Conservation (phyloP, 805 yeast genomes). For the Starmerella stellata region DNA sequence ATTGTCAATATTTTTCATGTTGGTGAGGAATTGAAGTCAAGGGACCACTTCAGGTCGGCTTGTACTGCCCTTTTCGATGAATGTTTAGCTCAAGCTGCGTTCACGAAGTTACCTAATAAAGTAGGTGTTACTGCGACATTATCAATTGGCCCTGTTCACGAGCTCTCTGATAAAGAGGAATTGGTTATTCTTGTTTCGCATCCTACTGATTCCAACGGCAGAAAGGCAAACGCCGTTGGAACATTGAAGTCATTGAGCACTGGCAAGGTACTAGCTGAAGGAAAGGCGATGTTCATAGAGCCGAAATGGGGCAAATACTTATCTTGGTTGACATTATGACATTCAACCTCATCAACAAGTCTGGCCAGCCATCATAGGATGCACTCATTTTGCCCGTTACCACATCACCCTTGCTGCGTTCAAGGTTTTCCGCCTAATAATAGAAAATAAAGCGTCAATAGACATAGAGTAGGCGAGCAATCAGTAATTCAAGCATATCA, state of each 20-base stretch:
- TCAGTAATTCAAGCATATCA: no score
- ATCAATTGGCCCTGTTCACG: conserved; percentile 30
- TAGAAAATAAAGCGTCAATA: no score
- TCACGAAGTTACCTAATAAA: conserved; percentile 51
- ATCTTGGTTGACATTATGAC: conserved; percentile 1
- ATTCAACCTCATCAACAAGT: no score
- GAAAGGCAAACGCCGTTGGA: conserved; percentile 9
- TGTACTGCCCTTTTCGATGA: conserved; percentile 69
- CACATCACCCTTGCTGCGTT: no score
- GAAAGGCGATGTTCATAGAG: conserved; percentile 10
- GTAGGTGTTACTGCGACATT: conserved; percentile 75
- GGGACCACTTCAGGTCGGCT: conserved; percentile 58
- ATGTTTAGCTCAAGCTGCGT: conserved; percentile 50
- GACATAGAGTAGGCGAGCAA: no score
- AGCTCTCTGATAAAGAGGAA: neutral
- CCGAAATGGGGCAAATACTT: conserved; percentile 15
- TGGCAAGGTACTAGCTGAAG: conserved; percentile 1
- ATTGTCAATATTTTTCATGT: conserved; percentile 5
- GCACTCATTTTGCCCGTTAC: no score
- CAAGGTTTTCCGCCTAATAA: no score
- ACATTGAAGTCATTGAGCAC: conserved; percentile 1
- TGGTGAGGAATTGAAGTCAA: conserved; percentile 21
- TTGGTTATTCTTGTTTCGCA: conserved; percentile 5
- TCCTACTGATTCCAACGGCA: conserved; percentile 5
- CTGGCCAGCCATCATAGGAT: no score